A percentile compares a stretch with the other conserved stretches of the same genome.
Conservation (phyloP, 305 asterid species). For the Petunia hybrid region DNA sequence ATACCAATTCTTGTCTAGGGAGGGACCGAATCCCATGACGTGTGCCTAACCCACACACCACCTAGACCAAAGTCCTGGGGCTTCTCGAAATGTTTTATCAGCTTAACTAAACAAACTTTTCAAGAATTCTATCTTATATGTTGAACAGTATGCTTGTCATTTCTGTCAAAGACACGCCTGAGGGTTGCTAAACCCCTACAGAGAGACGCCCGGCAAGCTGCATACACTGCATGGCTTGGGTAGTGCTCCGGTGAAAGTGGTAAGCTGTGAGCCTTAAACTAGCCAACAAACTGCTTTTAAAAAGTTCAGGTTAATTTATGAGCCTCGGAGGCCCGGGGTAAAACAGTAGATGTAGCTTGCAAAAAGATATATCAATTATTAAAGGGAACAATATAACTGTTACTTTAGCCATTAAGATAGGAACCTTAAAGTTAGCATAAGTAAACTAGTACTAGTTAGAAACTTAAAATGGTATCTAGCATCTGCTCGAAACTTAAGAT, state of each 20-base stretch:
- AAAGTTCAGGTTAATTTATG: constrained; percentile 8
- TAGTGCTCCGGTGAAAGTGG: not conserved
- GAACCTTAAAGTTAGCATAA: not conserved
- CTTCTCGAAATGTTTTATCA: constrained; percentile 8
- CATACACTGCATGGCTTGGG: not conserved
- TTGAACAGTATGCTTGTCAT: constrained; percentile 10
- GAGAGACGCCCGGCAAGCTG: not conserved
- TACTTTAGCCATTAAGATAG: not conserved
- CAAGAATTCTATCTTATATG: not conserved
- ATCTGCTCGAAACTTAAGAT: constrained; percentile 24
- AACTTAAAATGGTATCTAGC: constrained; percentile 15
- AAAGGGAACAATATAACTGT: not conserved
- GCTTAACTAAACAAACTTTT: not conserved
- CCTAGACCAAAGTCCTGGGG: too few species aligned
- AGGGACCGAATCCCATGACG: too few species aligned
- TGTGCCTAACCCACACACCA: too few species aligned
- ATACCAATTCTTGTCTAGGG: too few species aligned
- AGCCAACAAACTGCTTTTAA: not conserved
- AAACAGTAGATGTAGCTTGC: not conserved
- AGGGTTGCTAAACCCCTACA: not conserved
- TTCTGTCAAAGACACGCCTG: not conserved
- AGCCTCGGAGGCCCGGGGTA: not conserved
- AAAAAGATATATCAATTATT: not conserved
- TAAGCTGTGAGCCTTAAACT: not conserved
- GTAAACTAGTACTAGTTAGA: not conserved